Evolutionary conservation across 805 yeast genomes (phyloP).

Genomic region (Tetrapisispora phaffii): DNA sequence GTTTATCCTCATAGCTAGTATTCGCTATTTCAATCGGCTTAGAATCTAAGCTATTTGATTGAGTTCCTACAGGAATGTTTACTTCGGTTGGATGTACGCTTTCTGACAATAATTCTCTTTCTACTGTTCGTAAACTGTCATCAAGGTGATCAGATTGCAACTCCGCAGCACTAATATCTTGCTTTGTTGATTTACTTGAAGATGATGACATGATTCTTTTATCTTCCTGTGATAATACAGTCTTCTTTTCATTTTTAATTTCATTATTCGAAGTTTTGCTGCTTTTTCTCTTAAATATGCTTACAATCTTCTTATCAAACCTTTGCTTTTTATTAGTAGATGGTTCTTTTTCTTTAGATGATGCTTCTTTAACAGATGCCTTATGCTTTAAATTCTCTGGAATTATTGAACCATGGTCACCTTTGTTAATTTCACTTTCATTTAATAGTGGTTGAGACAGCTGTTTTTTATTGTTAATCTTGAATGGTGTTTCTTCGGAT

Average conservation of each 20-base stretch:
- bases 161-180: not conserved
- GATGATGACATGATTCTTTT: not conserved
- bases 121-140: not conserved
- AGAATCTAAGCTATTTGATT: not conserved
- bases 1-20: not conserved
- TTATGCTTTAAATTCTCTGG: constrained; percentile 3
- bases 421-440: not conserved
- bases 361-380: not conserved
- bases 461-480: not conserved
- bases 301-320: constrained; percentile 19
- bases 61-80: not conserved
- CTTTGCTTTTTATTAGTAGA: constrained; percentile 7
- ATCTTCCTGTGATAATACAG: not conserved
- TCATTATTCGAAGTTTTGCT: not conserved
- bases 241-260: not conserved
- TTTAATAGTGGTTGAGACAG: not conserved
- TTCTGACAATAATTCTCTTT: not conserved
- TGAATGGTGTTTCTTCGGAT: not conserved
- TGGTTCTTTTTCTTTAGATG: not conserved
- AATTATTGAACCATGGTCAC: not conserved
- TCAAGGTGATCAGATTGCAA: not conserved
- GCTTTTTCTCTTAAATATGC: constrained; percentile 10
- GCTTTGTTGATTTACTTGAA: not conserved
- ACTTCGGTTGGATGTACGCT: not conserved
- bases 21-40: not conserved